Evolutionary conservation across 164 flowering plant genomes (phyloP).

Genomic region (Tinospora cordifolia): DNA sequence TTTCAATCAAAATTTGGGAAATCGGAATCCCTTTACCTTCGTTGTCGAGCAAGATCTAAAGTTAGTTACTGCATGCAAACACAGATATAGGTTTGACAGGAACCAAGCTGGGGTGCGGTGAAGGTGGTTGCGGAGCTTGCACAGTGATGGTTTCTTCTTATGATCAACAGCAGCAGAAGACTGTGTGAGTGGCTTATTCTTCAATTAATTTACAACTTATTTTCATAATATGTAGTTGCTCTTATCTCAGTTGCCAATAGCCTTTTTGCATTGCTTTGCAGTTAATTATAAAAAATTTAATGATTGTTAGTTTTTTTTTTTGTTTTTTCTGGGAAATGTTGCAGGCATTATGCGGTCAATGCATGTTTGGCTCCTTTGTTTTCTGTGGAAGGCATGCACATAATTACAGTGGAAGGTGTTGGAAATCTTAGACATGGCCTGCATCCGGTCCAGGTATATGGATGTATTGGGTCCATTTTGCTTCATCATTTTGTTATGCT

Average conservation of each 20-base stretch:
- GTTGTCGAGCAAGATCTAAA: constrained; percentile 7
- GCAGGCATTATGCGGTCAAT: constrained; percentile 87
- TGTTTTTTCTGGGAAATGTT: constrained; percentile 3
- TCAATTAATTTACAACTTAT: constrained; percentile 1
- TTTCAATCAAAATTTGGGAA: too few species aligned
- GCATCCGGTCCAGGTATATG: constrained; percentile 78
- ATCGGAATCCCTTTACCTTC: too few species aligned
- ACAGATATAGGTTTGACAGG: constrained; percentile 79
- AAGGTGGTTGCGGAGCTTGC: constrained; percentile 99
- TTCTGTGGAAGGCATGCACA: constrained; percentile 98
- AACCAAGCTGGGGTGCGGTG: constrained; percentile 96
- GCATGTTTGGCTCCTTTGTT: constrained; percentile 96
- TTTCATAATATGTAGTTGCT: background rate
- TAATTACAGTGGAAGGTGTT: constrained; percentile 90
- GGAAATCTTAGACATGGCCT: constrained; percentile 64
- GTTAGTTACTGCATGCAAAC: constrained; percentile 10
- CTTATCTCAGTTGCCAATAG: background rate
- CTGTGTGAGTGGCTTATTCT: constrained; percentile 55
- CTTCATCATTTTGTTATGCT: background rate
- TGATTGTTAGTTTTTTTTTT: background rate
- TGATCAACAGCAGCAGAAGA: constrained; percentile 50
- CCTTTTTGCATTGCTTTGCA: background rate
- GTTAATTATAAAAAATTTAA: background rate
- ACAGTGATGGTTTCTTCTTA: constrained; percentile 90
- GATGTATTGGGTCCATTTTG: background rate